A percentile compares a stretch with the other conserved stretches of the same genome.
phyloP scores from a whole-genome alignment of 2,329 filamentous ascomycete species.

The Fusarium protoensiforme region DNA sequence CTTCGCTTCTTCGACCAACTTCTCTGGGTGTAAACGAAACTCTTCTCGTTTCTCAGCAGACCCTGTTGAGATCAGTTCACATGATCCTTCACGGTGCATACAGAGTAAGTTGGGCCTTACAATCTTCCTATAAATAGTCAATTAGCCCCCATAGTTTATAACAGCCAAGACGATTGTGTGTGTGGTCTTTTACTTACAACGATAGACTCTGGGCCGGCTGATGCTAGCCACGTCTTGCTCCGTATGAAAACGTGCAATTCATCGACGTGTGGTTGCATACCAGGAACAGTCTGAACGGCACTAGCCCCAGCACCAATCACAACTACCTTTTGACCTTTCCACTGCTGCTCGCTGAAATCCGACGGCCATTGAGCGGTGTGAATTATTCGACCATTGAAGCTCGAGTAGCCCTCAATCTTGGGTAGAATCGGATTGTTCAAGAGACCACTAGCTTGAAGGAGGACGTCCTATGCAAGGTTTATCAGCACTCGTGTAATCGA shows the following conservation, averaged over 20 bases:
- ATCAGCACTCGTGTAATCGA: no score
- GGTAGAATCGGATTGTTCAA: background rate
- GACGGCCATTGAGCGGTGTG: background rate
- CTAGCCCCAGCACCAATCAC: constrained; percentile 9
- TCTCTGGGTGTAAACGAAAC: background rate
- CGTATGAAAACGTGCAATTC: constrained; percentile 5
- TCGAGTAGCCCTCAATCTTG: background rate
- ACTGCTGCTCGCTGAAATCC: background rate
- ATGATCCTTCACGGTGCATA: no score
- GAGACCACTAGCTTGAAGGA: background rate
- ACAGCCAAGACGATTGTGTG: no score
- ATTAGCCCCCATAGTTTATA: no score
- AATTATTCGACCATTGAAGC: background rate
- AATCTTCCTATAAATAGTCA: background rate
- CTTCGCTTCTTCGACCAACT: background rate
- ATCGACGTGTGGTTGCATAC: constrained; percentile 9
- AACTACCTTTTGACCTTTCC: background rate
- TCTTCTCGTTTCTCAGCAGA: background rate
- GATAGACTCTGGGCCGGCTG: background rate
- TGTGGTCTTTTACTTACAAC: no score
- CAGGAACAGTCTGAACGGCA: background rate
- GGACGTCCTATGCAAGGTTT: background rate
- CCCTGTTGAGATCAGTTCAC: no score
- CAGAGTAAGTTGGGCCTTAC: no score
- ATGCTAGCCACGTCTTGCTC: background rate